Evolutionary conservation across 352 stramenopile species (phyloP).

Genomic region (Pythium oligandrum): DNA sequence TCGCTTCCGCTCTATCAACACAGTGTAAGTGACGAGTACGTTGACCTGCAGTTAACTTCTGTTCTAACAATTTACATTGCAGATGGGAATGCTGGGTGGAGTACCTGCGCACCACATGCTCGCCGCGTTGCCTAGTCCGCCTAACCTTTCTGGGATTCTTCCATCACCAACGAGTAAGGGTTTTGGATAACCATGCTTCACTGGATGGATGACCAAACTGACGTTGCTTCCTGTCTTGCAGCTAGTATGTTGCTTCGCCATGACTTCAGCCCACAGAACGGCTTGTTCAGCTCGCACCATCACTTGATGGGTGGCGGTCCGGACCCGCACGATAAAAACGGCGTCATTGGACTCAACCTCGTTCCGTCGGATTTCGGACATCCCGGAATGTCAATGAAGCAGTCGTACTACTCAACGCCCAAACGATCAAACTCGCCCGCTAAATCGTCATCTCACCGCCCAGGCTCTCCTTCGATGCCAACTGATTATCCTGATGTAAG

Average conservation of each 20-base stretch:
- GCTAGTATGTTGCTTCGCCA: constrained; percentile 65
- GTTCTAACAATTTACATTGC: neutral
- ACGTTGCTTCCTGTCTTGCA: constrained; percentile 11
- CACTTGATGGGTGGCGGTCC: constrained; percentile 30
- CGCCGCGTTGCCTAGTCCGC: constrained; percentile 46
- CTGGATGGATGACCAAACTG: neutral
- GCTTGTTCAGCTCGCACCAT: constrained; percentile 36
- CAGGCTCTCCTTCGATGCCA: constrained; percentile 15
- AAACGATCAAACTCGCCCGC: constrained; percentile 26
- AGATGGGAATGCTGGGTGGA: constrained; percentile 60
- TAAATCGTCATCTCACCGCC: constrained; percentile 23
- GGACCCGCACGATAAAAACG: constrained; percentile 48
- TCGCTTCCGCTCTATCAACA: constrained; percentile 63
- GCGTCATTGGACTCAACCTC: constrained; percentile 54
- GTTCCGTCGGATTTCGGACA: constrained; percentile 57
- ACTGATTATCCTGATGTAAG: too few species aligned
- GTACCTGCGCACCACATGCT: constrained; percentile 57
- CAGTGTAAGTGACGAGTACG: constrained; percentile 24
- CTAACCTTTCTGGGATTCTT: constrained; percentile 62
- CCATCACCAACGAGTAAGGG: constrained; percentile 69
- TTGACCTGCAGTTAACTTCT: too few species aligned
- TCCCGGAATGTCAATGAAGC: constrained; percentile 11
- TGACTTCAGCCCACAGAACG: constrained; percentile 63
- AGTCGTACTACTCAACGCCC: constrained; percentile 27
- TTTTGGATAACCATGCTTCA: neutral